Conservation (phyloP, 148 eudicot species). For the Vaccinium myrtillus region DNA sequence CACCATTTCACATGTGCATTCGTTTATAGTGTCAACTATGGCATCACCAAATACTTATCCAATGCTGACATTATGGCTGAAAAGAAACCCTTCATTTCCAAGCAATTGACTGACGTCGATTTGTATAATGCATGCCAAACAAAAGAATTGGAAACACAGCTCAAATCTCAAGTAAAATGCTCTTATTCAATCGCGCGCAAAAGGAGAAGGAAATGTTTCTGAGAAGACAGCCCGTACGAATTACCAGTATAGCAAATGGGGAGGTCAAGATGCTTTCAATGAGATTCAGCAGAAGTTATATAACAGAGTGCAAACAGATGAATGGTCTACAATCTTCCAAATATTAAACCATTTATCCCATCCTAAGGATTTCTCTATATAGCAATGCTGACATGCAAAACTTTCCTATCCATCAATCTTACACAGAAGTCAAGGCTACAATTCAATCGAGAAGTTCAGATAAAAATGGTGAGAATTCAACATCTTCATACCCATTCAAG, state of each 20-base stretch:
- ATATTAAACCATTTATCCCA: neutral
- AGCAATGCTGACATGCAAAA: neutral
- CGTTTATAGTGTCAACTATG: neutral
- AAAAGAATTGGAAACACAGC: neutral
- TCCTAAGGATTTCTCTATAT: neutral
- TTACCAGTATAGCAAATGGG: neutral
- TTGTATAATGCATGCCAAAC: neutral
- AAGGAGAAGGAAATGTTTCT: too few relatives aligned
- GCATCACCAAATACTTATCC: neutral
- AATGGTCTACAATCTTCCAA: neutral
- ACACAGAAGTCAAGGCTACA: neutral
- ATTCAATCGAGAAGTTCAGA: neutral
- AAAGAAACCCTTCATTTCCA: neutral
- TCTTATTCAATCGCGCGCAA: neutral
- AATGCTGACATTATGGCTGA: neutral
- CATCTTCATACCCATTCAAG: slow-evolving; percentile 56
- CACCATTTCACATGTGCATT: neutral
- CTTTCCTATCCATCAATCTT: neutral
- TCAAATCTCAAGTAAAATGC: neutral
- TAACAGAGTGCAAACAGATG: neutral
- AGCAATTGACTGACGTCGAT: neutral
- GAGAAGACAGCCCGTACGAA: too few relatives aligned
- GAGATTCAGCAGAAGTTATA: neutral
- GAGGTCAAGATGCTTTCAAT: neutral
- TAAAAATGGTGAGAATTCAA: neutral